phyloP scores from a whole-genome alignment of 768 basidiomycete genomes.

The Paxillus involutus region DNA sequence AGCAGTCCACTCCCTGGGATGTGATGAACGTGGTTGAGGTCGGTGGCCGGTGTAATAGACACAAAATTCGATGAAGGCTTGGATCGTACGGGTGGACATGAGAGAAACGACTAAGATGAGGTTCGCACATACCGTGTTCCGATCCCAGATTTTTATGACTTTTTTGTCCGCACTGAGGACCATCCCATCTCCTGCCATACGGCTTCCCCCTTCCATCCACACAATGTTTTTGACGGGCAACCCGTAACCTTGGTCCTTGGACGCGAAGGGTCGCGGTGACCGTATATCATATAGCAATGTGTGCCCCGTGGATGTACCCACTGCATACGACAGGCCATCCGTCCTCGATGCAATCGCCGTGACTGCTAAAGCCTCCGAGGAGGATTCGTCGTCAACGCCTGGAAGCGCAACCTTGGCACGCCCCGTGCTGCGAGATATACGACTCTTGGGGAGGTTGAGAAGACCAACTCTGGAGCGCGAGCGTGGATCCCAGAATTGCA shows the following conservation, averaged over 20 bases:
- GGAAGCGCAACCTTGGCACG: constrained; percentile 28
- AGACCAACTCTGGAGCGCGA: constrained; percentile 74
- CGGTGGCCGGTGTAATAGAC: constrained; percentile 87
- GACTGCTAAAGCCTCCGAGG: constrained; percentile 45
- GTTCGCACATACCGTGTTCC: constrained; percentile 60
- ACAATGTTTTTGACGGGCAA: constrained; percentile 79
- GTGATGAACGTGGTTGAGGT: constrained; percentile 90
- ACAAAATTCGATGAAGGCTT: constrained; percentile 86
- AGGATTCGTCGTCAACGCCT: constrained; percentile 34
- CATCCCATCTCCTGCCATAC: constrained; percentile 85
- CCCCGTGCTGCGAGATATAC: constrained; percentile 45
- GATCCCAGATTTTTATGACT: constrained; percentile 97
- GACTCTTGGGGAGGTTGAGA: constrained; percentile 56
- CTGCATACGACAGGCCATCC: constrained; percentile 91
- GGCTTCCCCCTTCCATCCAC: constrained; percentile 88
- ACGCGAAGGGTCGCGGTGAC: constrained; percentile 74
- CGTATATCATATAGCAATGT: constrained; percentile 94
- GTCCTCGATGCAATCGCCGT: constrained; percentile 83
- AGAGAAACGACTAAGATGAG: neutral
- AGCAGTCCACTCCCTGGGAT: constrained; percentile 86
- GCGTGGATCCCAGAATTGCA: constrained; percentile 96
- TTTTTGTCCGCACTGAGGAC: constrained; percentile 94
- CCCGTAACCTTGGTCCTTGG: constrained; percentile 97
- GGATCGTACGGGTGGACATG: neutral
- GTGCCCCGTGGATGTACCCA: constrained; percentile 95